Conservation (phyloP, 2,329 filamentous ascomycete genomes). For the Parastagonospora avenae region DNA sequence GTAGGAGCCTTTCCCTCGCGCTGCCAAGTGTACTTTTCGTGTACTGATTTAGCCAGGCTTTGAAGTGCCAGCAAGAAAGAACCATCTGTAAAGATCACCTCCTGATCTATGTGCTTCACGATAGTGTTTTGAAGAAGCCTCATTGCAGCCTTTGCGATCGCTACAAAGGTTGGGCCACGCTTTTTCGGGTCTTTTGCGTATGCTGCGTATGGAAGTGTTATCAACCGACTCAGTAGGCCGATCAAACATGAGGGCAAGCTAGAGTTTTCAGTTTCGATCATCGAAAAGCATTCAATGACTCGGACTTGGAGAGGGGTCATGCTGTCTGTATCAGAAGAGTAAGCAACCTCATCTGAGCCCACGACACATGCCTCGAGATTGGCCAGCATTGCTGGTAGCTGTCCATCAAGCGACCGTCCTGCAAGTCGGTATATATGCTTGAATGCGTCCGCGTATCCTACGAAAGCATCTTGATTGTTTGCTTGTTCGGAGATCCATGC, state of each 20-base stretch:
- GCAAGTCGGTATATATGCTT: conserved; percentile 80
- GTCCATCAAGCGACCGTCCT: conserved; percentile 63
- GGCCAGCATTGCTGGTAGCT: conserved; percentile 69
- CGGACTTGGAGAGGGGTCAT: conserved; percentile 74
- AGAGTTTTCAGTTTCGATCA: conserved; percentile 68
- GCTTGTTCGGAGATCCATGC: conserved; percentile 25
- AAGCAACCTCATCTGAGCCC: conserved; percentile 69
- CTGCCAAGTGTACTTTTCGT: conserved; percentile 79
- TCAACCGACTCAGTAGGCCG: conserved; percentile 71
- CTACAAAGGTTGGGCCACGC: conserved; percentile 78
- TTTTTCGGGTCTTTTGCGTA: conserved; percentile 22
- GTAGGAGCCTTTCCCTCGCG: conserved; percentile 71
- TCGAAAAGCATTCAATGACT: conserved; percentile 70
- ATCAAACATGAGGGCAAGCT: conserved; percentile 73
- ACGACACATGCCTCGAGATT: conserved; percentile 75
- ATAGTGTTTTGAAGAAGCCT: conserved; percentile 67
- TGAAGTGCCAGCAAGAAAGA: conserved; percentile 69
- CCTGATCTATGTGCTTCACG: conserved; percentile 62
- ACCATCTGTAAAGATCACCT: conserved; percentile 72
- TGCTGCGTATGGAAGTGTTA: conserved; percentile 68
- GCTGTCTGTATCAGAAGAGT: conserved; percentile 74
- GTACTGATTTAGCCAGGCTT: conserved; percentile 72
- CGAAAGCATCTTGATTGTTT: conserved; percentile 77
- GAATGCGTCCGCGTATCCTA: conserved; percentile 80
- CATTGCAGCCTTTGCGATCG: conserved; percentile 84